Evolutionary conservation across 805 yeast species (phyloP).

Genomic region (Pichia nakasei): DNA sequence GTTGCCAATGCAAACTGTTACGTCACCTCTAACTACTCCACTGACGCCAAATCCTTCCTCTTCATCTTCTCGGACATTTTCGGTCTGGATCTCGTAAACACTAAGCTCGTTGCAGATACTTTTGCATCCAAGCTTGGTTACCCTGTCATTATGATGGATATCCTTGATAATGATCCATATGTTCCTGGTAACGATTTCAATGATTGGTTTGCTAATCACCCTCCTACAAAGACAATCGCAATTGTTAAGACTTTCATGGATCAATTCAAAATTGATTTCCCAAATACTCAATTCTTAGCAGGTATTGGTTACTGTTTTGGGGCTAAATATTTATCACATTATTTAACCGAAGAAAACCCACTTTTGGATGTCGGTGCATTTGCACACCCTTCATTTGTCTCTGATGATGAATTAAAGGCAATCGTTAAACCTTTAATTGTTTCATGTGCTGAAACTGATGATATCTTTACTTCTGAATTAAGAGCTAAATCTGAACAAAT

Average conservation of each 20-base stretch:
- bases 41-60: conserved; percentile 34
- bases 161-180: conserved; percentile 48
- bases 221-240: conserved; percentile 37
- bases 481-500: conserved; percentile 54
- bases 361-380: conserved; percentile 50
- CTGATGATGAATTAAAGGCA: conserved; percentile 53
- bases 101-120: conserved; percentile 53
- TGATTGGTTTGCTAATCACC: conserved; percentile 37
- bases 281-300: conserved; percentile 39
- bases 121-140: conserved; percentile 51
- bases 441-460: conserved; percentile 68
- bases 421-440: conserved; percentile 56
- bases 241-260: conserved; percentile 41
- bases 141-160: conserved; percentile 69
- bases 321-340: conserved; percentile 57
- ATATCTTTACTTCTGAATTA: conserved; percentile 51
- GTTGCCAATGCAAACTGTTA: conserved; percentile 39
- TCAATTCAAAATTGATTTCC: conserved; percentile 32
- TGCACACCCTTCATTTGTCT: conserved; percentile 78
- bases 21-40: conserved; percentile 36
- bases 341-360: conserved; percentile 30
- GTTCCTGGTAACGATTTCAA: conserved; percentile 21
- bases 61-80: conserved; percentile 63
- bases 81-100: conserved; percentile 54
- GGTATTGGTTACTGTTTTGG: conserved; percentile 82